Conservation (phyloP, 352 stramenopile species). For the Globisporangium radiosum region DNA sequence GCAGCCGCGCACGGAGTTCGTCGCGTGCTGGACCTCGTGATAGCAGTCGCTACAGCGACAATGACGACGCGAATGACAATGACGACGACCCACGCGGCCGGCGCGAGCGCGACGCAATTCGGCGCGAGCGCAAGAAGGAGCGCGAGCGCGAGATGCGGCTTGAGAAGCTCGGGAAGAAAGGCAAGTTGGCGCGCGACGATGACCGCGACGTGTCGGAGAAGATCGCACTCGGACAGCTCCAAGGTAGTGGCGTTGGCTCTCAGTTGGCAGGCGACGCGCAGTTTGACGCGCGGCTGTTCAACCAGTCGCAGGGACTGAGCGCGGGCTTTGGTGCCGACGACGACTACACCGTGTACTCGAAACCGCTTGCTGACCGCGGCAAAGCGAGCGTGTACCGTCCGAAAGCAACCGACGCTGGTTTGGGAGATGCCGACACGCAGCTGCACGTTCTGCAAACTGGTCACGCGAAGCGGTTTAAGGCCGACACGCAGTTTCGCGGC, state of each 20-base stretch:
- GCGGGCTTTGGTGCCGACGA: constrained; percentile 96
- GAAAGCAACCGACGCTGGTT: constrained; percentile 83
- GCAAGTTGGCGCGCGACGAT: constrained; percentile 91
- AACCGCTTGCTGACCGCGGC: constrained; percentile 92
- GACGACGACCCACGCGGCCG: constrained; percentile 26
- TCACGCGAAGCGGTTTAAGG: constrained; percentile 81
- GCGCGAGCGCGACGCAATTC: constrained; percentile 72
- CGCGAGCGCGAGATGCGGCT: constrained; percentile 93
- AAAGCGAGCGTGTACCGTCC: constrained; percentile 87
- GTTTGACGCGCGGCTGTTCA: constrained; percentile 98
- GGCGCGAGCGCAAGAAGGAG: constrained; percentile 92
- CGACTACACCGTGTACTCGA: constrained; percentile 98
- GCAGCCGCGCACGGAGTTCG: constrained; percentile 11
- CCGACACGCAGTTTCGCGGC: constrained; percentile 86
- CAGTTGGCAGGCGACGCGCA: constrained; percentile 81
- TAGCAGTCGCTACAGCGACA: too few species aligned
- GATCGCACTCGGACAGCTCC: constrained; percentile 96
- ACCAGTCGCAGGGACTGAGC: constrained; percentile 94
- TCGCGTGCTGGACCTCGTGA: too few species aligned
- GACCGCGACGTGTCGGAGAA: constrained; percentile 98
- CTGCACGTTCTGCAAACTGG: constrained; percentile 89
- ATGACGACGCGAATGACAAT: constrained; percentile 40
- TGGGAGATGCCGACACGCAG: constrained; percentile 80
- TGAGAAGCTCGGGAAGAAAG: constrained; percentile 90
- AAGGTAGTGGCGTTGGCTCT: constrained; percentile 41